Base-by-base conservation (phyloP, 1,284 basidiomycete genomes). In the Papiliotrema flavescens region DNA sequence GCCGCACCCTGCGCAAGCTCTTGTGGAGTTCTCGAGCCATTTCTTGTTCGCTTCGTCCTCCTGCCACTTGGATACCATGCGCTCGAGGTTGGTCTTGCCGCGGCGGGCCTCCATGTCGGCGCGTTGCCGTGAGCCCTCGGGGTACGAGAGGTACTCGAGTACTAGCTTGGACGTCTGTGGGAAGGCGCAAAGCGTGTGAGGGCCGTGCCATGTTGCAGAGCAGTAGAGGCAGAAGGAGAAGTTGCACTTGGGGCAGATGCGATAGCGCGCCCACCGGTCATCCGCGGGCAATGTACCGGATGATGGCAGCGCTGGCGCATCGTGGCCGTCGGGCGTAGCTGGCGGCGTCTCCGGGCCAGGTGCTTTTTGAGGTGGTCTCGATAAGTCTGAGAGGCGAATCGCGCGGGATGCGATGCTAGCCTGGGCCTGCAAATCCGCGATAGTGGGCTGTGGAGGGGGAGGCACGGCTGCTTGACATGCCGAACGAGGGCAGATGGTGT, bases 401-500 rank as follows among this genome's bases (percentile, higher is more conserved):
- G 57, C 64, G 3, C 58, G 54, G 5, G 54, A 56, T 0, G 59
- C 58, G 13, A 55, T 51, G 34, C 54, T 35, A 17, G 47, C 39
- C 34, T 54, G 50, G 32, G 53, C 28, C 7, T 37, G 39, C 14
- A 55, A 44, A 47, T 53, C 55, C 20, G 40, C 36, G 34, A 53
- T 41, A 17, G 49, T 46, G 0, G 54, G 28, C 14, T 43, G 17
- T 0, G 67, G 55, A 5, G 71, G 70, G 2, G 69, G 64, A 2
- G 71, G 71, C 0, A 77, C 74, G 20, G 73, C 60, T 2, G 74
- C 71, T 54, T 77, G 74, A 56, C 76, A 77, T 7, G 56, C 58
- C 22, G 64, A 63, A n/a, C 66, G 61, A 1, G 76, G 74, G 52
- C 76, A 77, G 41, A 70, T 60, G 14, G 66, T 70, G 49, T 70